Conservation (phyloP, 2,329 filamentous ascomycete species). For the Aspergillus texensis region DNA sequence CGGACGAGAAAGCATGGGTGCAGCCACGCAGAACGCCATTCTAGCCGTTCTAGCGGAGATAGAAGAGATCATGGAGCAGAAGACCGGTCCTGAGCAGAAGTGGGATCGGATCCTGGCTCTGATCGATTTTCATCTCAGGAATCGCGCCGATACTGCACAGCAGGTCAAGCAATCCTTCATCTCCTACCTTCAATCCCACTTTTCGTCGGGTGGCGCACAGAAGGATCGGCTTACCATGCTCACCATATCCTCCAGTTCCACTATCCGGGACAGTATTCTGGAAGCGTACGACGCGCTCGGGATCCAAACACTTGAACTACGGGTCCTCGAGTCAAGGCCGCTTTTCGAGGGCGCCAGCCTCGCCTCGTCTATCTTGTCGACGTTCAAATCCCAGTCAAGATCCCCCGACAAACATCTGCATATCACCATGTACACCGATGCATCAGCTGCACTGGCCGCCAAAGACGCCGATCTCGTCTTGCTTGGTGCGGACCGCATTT, state of each 20-base stretch:
- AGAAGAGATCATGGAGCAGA: conserved; percentile 24
- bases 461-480: conserved; percentile 59
- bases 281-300: conserved; percentile 41
- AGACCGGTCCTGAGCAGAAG: conserved; percentile 12
- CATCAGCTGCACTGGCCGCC: conserved; percentile 59
- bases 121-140: conserved; percentile 30
- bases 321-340: conserved; percentile 68
- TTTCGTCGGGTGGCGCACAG: conserved; percentile 7
- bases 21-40: conserved; percentile 54
- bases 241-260: conserved; percentile 66
- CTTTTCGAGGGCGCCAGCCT: conserved; percentile 66
- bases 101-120: conserved; percentile 26
- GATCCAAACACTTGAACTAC: conserved; percentile 53
- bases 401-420: conserved; percentile 29
- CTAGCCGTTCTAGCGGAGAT: conserved; percentile 28
- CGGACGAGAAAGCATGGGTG: conserved; percentile 67
- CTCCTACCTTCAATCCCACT: conserved; percentile 26
- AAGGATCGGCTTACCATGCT: conserved; percentile 52
- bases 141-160: conserved; percentile 24
- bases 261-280: conserved; percentile 56
- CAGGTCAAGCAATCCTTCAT: conserved; percentile 30
- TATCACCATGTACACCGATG: conserved; percentile 61
- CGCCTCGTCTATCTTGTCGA: conserved; percentile 44
- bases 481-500: conserved; percentile 67
- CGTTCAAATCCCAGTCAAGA: conserved; percentile 25